Base-by-base conservation (phyloP, 2,329 filamentous ascomycete genomes). In the Monosporascus sp. region DNA sequence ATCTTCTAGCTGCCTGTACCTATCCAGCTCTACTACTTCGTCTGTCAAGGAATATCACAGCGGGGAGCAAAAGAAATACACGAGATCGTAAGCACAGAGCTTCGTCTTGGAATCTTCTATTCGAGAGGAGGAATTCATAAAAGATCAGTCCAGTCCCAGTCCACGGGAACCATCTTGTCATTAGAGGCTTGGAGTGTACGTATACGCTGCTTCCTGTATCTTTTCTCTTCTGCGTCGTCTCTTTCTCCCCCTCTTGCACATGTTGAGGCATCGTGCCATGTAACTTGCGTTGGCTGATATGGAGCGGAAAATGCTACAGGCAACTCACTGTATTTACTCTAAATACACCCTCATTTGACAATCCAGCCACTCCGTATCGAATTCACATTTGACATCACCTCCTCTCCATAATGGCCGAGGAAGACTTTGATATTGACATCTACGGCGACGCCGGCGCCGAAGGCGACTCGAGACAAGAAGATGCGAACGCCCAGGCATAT, bases 351-450 rank as follows among this genome's bases (percentile, higher is more conserved):
- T 65, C 63, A 65, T 64, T 68, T 68, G 60, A 61, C 61, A 62
- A 55, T 57, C 60, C 59, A 64, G 52, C 60, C 56, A 58, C 57
- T 53, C 64, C 61, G 61, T 58, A 57, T 54, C 57, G 57, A 61
- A 58, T 57, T 57, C 56, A 55, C 57, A 51, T 57, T 61, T 67
- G 58, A 67, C 60, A 65, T 66, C 65, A 62, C 65, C 64, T 60
- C 63, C 57, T 63, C 55, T 60, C 58, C 61, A 64, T 56, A 49
- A 88, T 87, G 85, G 82, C 84, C 61, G 85, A 88, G 63, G 84
- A 87, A 64, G 84, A 87, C 63, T 87, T 86, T 69, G 85, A 88
- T 63, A 87, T 88, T 72, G 85, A 88, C 61, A 85, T 88, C 64
- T 88, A 88, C 65, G 85, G 83, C 63, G 85, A 87, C 63, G 74